Evolutionary conservation across 1,284 basidiomycete genomes (phyloP).

Genomic region (Puccinia coronata): DNA sequence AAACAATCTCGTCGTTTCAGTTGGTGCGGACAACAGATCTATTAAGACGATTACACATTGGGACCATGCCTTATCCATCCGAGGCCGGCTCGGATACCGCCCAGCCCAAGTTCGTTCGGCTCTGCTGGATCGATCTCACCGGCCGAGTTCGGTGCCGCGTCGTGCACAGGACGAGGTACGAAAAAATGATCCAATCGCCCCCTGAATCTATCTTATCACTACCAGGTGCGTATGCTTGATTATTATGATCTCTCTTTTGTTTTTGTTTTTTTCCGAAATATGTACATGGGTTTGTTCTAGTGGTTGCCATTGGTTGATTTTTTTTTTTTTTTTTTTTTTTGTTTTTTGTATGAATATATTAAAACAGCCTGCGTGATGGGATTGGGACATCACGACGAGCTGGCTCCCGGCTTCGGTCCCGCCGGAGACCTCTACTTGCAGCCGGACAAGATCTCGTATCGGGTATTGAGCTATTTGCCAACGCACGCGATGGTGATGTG

Average conservation of each 20-base stretch:
- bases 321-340: neutral
- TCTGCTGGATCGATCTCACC: constrained; percentile 48
- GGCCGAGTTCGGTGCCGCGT: constrained; percentile 40
- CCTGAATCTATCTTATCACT: constrained; percentile 42
- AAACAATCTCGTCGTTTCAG: no score
- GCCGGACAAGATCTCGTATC: constrained; percentile 48
- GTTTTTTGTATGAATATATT: no score
- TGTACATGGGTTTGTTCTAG: neutral
- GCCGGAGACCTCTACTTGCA: constrained; percentile 48
- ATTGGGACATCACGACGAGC: constrained; percentile 40
- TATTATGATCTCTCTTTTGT: neutral
- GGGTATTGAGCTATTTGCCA: constrained; percentile 27
- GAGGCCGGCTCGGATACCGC: neutral
- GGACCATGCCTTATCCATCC: constrained; percentile 16
- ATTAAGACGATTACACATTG: no score
- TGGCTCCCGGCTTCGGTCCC: constrained; percentile 40
- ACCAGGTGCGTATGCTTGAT: constrained; percentile 23
- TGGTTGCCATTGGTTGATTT: no score
- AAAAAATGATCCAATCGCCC: constrained; percentile 41
- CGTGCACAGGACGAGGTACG: constrained; percentile 40
- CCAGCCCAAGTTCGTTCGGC: constrained; percentile 38
- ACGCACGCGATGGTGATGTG: constrained; percentile 46
- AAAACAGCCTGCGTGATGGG: constrained; percentile 47
- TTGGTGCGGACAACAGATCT: no score
- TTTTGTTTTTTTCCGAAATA: neutral